Conservation (phyloP, 2,329 filamentous ascomycete species). For the Diplodia intermedia region DNA sequence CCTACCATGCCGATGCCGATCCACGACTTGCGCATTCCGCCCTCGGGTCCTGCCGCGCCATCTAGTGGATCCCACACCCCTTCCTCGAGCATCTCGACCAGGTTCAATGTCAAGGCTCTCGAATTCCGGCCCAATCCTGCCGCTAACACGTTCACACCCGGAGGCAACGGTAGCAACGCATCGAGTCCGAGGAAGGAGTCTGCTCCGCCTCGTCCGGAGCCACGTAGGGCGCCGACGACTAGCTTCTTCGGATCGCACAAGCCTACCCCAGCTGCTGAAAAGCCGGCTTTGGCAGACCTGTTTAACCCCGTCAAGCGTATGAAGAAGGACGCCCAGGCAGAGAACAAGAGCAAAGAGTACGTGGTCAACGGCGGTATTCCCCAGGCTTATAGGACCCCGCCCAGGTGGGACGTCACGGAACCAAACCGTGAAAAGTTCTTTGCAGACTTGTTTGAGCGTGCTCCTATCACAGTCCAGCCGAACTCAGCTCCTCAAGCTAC, state of each 20-base stretch:
- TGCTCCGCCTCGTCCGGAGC: conserved; percentile 42
- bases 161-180: conserved; percentile 63
- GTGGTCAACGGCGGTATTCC: conserved; percentile 81
- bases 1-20: conserved; percentile 64
- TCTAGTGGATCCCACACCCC: conserved; percentile 61
- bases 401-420: conserved; percentile 78
- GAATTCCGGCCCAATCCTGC: conserved; percentile 89
- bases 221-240: conserved; percentile 46
- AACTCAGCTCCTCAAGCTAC: conserved; percentile 70
- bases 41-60: conserved; percentile 70
- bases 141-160: conserved; percentile 81
- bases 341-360: conserved; percentile 66
- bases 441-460: conserved; percentile 77
- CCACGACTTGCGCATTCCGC: conserved; percentile 73
- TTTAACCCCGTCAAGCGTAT: conserved; percentile 74
- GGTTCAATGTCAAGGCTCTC: conserved; percentile 67
- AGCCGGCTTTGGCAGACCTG: conserved; percentile 60
- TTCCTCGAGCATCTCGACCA: conserved; percentile 58
- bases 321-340: conserved; percentile 66
- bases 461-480: conserved; percentile 62
- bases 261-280: conserved; percentile 65
- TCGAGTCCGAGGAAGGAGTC: conserved; percentile 73
- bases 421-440: conserved; percentile 80
- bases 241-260: conserved; percentile 74
- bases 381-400: conserved; percentile 81